Conservation (phyloP, 371 early-diverging fungal species). For the Lichtheimia hyalospora region DNA sequence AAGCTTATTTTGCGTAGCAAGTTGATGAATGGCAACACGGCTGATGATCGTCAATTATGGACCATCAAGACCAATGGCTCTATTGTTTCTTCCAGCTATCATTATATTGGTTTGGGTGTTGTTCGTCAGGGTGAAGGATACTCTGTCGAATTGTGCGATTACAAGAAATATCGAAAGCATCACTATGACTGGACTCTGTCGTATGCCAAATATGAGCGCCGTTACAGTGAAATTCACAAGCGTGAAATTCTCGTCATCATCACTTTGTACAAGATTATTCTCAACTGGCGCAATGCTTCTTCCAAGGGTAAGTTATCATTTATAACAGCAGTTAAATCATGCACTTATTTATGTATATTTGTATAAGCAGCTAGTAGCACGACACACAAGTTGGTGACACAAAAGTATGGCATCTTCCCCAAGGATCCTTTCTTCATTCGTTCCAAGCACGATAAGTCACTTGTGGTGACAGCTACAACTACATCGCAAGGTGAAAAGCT, state of each 20-base stretch:
- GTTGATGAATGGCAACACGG: slow-evolving; percentile 7
- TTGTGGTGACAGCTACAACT: slow-evolving; percentile 30
- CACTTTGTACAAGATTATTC: slow-evolving; percentile 25
- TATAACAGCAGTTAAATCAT: background rate
- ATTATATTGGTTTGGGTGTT: slow-evolving; percentile 28
- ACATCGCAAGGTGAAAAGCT: slow-evolving; percentile 37
- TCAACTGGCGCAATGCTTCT: slow-evolving; percentile 15
- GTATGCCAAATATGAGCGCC: slow-evolving; percentile 32
- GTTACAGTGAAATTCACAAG: slow-evolving; percentile 31
- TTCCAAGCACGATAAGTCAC: slow-evolving; percentile 31
- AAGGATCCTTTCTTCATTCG: slow-evolving; percentile 49
- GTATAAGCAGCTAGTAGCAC: slow-evolving; percentile 12
- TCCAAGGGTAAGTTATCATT: slow-evolving; percentile 19
- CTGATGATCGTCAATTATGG: slow-evolving; percentile 36
- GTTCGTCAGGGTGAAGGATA: slow-evolving; percentile 22
- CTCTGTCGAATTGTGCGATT: slow-evolving; percentile 28
- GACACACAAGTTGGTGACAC: slow-evolving; percentile 36
- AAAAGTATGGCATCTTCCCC: slow-evolving; percentile 43
- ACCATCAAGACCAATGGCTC: slow-evolving; percentile 37
- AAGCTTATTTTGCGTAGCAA: slow-evolving; percentile 25
- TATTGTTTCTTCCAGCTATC: slow-evolving; percentile 25
- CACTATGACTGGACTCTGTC: slow-evolving; percentile 37
- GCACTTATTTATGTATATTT: background rate
- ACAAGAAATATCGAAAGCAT: slow-evolving; percentile 11
- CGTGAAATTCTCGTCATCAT: slow-evolving; percentile 27